Conservation (phyloP, 305 asterid genomes). For the Lippia alba region DNA sequence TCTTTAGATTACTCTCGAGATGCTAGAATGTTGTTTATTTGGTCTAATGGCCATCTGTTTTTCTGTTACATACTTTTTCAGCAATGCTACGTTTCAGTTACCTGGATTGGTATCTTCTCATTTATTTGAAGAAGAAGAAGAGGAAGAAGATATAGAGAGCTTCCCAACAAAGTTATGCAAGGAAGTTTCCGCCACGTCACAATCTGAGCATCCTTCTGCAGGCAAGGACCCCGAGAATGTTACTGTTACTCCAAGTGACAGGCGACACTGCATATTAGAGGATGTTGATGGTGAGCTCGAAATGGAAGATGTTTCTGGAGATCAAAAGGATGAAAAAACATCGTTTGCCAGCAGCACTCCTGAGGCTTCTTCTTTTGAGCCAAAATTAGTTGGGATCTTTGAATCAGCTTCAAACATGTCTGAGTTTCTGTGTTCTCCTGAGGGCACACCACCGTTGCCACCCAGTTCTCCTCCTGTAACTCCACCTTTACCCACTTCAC, state of each 20-base stretch:
- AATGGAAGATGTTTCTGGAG: conserved; percentile 93
- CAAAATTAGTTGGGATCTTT: conserved; percentile 37
- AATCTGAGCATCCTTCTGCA: conserved; percentile 52
- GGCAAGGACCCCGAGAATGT: conserved; percentile 61
- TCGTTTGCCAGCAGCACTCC: conserved; percentile 37
- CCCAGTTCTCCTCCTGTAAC: conserved; percentile 78
- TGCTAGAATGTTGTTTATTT: conserved; percentile 21
- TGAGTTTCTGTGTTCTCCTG: conserved; percentile 66
- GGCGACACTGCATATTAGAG: conserved; percentile 82
- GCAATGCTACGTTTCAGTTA: conserved; percentile 85
- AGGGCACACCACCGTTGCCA: conserved; percentile 90
- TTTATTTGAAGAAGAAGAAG: conserved; percentile 73
- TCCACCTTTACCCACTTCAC: conserved; percentile 86
- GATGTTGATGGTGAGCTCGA: conserved; percentile 97
- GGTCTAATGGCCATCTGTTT: conserved; percentile 33
- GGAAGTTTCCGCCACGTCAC: conserved; percentile 51
- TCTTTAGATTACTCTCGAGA: conserved; percentile 7
- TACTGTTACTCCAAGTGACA: conserved; percentile 69
- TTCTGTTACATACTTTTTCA: conserved; percentile 47
- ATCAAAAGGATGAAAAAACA: conserved; percentile 65
- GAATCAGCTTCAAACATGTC: conserved; percentile 48
- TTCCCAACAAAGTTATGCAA: conserved; percentile 44
- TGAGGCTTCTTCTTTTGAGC: conserved; percentile 31
- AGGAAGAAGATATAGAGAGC: conserved; percentile 50
- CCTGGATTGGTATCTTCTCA: conserved; percentile 73